A percentile compares a stretch with the other conserved stretches of the same genome.
phyloP scores from a whole-genome alignment of 2,329 filamentous ascomycete species.

The Aotearoamyces nothofagi region DNA sequence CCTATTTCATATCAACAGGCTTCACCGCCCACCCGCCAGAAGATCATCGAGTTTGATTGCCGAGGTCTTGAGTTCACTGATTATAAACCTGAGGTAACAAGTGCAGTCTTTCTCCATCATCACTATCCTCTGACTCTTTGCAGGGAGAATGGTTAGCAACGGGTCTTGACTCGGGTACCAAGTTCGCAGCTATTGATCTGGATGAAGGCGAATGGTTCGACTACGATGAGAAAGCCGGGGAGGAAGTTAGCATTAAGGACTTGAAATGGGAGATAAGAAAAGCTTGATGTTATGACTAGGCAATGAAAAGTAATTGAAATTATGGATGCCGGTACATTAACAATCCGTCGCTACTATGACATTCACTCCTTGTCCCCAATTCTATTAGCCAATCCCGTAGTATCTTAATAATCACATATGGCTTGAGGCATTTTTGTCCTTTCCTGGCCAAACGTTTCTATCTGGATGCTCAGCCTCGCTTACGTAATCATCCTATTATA shows the following conservation, averaged over 20 bases:
- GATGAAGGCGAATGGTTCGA: conserved; percentile 93
- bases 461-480: not conserved
- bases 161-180: conserved; percentile 64
- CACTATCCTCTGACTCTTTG: conserved; percentile 1
- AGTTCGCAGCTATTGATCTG: conserved; percentile 71
- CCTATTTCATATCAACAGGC: conserved; percentile 57
- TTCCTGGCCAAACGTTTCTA: too few species aligned
- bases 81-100: conserved; percentile 77
- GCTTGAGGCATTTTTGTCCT: too few species aligned
- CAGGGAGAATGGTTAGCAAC: conserved; percentile 85
- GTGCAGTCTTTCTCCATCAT: too few species aligned
- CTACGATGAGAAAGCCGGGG: conserved; percentile 85
- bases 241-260: conserved; percentile 87
- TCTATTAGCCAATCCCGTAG: too few species aligned
- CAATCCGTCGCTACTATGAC: too few species aligned
- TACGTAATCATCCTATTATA: too few species aligned
- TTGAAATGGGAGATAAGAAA: conserved; percentile 64
- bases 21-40: conserved; percentile 60
- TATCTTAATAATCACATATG: too few species aligned
- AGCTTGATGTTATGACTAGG: too few species aligned
- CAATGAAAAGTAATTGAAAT: too few species aligned
- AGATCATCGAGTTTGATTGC: conserved; percentile 84
- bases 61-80: conserved; percentile 83
- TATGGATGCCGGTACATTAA: too few species aligned
- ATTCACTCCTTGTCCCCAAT: too few species aligned